Base-by-base conservation (phyloP, 2,329 filamentous ascomycete species). In the Aspergillus luchuensis region DNA sequence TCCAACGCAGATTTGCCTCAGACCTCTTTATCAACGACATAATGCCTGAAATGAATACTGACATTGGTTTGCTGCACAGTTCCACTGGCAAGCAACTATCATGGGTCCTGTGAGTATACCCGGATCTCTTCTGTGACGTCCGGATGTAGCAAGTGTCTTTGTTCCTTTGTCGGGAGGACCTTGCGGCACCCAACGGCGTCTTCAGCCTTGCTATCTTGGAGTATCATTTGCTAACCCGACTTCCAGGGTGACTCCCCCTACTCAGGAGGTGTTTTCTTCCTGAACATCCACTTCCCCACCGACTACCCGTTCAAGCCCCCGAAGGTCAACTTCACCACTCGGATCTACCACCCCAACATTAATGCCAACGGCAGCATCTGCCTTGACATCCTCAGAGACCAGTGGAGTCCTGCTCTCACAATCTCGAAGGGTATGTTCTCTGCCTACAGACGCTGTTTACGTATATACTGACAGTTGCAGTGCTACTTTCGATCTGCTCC, bases 291-390 rank as follows among this genome's bases (percentile, higher is more conserved):
- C 83, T 98, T 99, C 86, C 95, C 95, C 70, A 99, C 95, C 85
- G 95, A 99, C 85, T 99, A 99, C 82, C 95, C 95, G 45, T 99
- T 99, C 87, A 99, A 99, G 90, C 95, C 95, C 66, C 95, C 95
- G 71, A 99, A 99, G 88, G 93, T 99, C 82, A 97, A 97, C 90
- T 99, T 99, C 87, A 98, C 92, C 72, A 99, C 95, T 68, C 91
- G 94, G 77, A 98, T 99, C 84, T 99, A 99, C 80, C 95, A 99
- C 84, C 95, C 95, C 74, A 99, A 99, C 84, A 99, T 99, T 92
- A 99, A 99, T 88, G 96, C 92, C 70, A 98, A 98, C 80, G 95
- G 95, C 80, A 97, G 93, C 81, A 99, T 99, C 81, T 99, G 95
- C 80, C 83, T 99, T 78, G 95, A 99, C 76, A 99, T 99, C 76